These are phyloP conservation scores for Ustilago nuda DNA, from an alignment of 1,284 basidiomycete species.

Conservation along the genomic window DNA sequence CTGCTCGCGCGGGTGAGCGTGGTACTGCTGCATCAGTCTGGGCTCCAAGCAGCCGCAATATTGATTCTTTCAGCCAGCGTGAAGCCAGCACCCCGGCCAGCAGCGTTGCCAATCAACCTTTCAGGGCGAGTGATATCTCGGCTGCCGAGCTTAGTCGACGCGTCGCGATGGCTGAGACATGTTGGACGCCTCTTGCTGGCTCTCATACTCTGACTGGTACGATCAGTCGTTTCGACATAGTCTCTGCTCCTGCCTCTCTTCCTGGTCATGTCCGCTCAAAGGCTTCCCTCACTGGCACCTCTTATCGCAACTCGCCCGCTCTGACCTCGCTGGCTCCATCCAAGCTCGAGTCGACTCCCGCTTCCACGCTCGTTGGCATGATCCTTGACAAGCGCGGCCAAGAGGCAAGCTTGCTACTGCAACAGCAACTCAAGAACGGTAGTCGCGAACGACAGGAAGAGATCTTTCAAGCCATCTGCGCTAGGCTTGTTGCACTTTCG, in stretches of 20 bases:
- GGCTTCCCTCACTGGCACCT: conserved; percentile 3
- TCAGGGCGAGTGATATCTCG: conserved; percentile 14
- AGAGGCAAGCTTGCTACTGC: conserved; percentile 59
- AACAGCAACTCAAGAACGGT: conserved; percentile 61
- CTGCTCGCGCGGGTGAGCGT: conserved; percentile 3
- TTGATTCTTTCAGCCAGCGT: not conserved
- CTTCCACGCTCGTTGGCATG: conserved; percentile 35
- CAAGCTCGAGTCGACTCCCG: conserved; percentile 25
- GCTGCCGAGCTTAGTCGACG: conserved; percentile 27
- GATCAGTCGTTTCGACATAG: not conserved
- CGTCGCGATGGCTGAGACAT: conserved; percentile 15
- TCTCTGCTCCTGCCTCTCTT: conserved; percentile 1
- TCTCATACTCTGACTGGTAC: not conserved
- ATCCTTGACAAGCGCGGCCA: conserved; percentile 46
- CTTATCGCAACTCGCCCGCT: conserved; percentile 19
- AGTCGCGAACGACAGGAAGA: conserved; percentile 25
- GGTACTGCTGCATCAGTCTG: conserved; percentile 37
- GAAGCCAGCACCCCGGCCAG: not conserved
- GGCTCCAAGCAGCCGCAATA: conserved; percentile 12
- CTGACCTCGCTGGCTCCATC: conserved; percentile 8
- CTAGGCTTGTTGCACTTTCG: conserved; percentile 41
- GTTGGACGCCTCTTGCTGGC: not conserved
- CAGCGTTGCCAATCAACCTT: conserved; percentile 4
- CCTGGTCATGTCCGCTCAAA: conserved; percentile 8
- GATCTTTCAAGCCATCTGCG: conserved; percentile 50